Evolutionary conservation across 208 protist species (phyloP).

Genomic region (Wallacemonas sp.): DNA sequence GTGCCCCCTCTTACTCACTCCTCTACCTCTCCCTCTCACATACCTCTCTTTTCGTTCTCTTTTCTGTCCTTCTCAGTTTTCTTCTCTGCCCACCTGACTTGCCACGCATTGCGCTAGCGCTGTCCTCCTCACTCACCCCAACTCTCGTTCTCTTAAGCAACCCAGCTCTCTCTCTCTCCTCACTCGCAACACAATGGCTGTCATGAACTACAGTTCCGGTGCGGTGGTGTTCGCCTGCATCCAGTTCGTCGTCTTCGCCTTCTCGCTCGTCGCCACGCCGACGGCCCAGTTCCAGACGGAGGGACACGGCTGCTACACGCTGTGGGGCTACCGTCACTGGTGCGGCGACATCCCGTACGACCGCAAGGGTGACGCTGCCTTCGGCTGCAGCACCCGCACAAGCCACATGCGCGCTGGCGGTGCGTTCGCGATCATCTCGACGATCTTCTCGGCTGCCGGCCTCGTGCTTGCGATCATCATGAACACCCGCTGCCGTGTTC

Average conservation of each 20-base stretch:
- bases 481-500: slow-evolving; percentile 14
- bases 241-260: slow-evolving; percentile 17
- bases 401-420: slow-evolving; percentile 11
- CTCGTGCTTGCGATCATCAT: slow-evolving; percentile 13
- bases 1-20: neutral
- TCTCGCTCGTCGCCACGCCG: slow-evolving; percentile 14
- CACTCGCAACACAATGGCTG: slow-evolving; percentile 5
- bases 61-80: neutral
- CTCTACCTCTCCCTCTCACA: neutral
- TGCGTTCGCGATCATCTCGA: slow-evolving; percentile 17
- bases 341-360: slow-evolving; percentile 15
- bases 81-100: neutral
- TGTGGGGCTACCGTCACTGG: slow-evolving; percentile 20
- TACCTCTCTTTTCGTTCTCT: neutral
- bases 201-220: slow-evolving; percentile 13
- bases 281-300: slow-evolving; percentile 14
- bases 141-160: neutral
- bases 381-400: slow-evolving; percentile 16
- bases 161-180: neutral
- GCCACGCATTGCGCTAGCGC: neutral
- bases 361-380: slow-evolving; percentile 15
- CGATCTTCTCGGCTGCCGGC: slow-evolving; percentile 7
- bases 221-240: slow-evolving; percentile 16
- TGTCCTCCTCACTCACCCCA: neutral
- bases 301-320: slow-evolving; percentile 18